Conservation (phyloP, 352 stramenopile genomes). For the Pythium pyrilobum region DNA sequence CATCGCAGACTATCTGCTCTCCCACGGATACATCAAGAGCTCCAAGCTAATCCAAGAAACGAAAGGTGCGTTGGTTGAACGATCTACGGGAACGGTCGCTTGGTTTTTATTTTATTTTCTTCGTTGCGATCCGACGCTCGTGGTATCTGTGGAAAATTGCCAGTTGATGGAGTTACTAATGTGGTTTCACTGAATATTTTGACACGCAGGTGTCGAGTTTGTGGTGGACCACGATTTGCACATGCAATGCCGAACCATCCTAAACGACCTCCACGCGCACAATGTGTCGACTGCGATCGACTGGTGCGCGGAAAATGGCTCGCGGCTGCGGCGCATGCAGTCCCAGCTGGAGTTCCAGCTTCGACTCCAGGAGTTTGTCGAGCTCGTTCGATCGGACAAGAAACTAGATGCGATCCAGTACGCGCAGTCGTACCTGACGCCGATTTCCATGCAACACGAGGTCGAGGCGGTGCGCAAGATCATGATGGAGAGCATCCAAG, state of each 20-base stretch:
- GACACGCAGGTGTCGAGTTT: conserved; percentile 30
- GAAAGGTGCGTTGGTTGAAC: conserved; percentile 26
- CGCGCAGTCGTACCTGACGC: conserved; percentile 52
- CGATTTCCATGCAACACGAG: conserved; percentile 63
- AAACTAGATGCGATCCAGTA: conserved; percentile 71
- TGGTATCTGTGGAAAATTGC: not conserved
- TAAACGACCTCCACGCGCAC: conserved; percentile 44
- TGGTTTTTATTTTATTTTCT: too few relatives aligned
- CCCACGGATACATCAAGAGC: conserved; percentile 54
- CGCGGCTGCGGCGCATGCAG: conserved; percentile 60
- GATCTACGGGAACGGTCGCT: conserved; percentile 4
- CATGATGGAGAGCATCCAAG: conserved; percentile 62
- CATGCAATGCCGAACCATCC: conserved; percentile 43
- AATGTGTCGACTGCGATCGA: conserved; percentile 45
- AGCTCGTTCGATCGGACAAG: conserved; percentile 67
- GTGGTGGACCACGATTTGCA: conserved; percentile 67
- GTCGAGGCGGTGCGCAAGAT: conserved; percentile 37
- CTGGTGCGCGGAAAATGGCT: conserved; percentile 72
- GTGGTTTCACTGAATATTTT: not conserved
- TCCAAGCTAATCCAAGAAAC: conserved; percentile 62
- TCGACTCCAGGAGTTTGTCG: conserved; percentile 71
- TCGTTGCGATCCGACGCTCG: conserved; percentile 1
- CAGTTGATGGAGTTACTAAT: not conserved
- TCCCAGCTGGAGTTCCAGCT: conserved; percentile 72
- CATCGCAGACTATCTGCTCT: conserved; percentile 72